Percentiles rank a stretch among this genome's conserved stretches.
Evolutionary conservation across 1,284 basidiomycete genomes (phyloP).

Genomic region (Tilletia walkeri): DNA sequence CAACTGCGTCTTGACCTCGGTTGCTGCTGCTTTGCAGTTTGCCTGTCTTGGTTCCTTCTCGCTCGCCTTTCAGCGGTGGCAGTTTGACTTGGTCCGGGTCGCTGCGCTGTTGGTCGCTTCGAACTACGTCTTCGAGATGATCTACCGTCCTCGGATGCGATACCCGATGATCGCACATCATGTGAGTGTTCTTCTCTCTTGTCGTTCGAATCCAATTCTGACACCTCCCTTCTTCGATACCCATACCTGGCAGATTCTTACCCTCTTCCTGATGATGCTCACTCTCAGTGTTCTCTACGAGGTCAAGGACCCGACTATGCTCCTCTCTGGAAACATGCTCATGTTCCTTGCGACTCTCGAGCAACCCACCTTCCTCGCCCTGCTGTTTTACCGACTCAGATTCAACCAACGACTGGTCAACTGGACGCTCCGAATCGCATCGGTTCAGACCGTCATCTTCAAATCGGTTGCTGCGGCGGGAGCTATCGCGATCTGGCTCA

Average conservation of each 20-base stretch:
- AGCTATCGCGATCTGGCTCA: constrained; percentile 26
- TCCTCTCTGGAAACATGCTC: constrained; percentile 28
- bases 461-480: constrained; percentile 30
- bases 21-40: background rate
- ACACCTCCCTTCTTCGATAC: background rate
- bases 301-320: constrained; percentile 27
- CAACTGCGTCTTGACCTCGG: constrained; percentile 12
- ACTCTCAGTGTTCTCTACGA: constrained; percentile 24
- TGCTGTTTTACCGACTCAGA: constrained; percentile 31
- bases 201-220: background rate
- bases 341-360: constrained; percentile 35
- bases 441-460: constrained; percentile 32
- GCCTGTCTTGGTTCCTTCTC: constrained; percentile 3
- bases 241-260: constrained; percentile 18
- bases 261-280: constrained; percentile 29
- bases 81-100: constrained; percentile 3
- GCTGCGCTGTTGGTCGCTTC: constrained; percentile 24
- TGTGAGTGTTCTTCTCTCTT: background rate
- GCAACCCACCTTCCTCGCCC: constrained; percentile 30
- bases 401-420: constrained; percentile 17
- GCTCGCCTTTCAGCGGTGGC: constrained; percentile 2
- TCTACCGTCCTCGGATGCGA: constrained; percentile 32
- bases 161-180: constrained; percentile 33
- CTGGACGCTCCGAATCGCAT: constrained; percentile 22
- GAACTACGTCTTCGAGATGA: constrained; percentile 35